Evolutionary conservation across 129 eudicot species (phyloP).

Genomic region (Tagetes erecta): DNA sequence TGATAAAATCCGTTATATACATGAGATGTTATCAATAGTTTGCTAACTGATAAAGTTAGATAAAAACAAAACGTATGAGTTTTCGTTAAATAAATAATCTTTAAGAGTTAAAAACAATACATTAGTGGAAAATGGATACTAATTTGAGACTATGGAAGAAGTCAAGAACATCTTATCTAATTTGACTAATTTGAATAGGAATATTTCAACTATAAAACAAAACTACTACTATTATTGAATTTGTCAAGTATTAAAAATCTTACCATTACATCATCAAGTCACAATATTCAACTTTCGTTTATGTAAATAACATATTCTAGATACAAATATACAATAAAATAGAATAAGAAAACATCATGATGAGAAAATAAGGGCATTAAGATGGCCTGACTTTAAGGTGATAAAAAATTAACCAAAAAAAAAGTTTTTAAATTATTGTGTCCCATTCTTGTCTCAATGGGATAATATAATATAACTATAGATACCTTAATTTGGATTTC

Average conservation of each 20-base stretch:
- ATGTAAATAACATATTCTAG: neutral
- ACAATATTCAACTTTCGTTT: neutral
- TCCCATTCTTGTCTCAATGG: constrained; percentile 38
- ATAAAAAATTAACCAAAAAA: constrained; percentile 27
- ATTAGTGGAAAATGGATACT: too few relatives aligned
- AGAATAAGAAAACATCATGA: too few relatives aligned
- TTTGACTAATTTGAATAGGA: too few relatives aligned
- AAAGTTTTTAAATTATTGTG: constrained; percentile 32
- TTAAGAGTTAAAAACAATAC: too few relatives aligned
- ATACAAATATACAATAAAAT: neutral
- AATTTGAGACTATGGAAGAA: too few relatives aligned
- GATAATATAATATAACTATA: constrained; percentile 25
- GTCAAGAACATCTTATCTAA: too few relatives aligned
- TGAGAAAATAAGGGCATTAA: constrained; percentile 18
- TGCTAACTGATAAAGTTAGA: too few relatives aligned
- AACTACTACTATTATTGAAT: neutral
- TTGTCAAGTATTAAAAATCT: neutral
- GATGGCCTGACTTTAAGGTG: constrained; percentile 29
- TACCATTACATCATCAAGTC: neutral
- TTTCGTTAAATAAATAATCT: too few relatives aligned
- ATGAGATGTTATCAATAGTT: too few relatives aligned
- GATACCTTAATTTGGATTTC: constrained; percentile 36
- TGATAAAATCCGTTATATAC: too few relatives aligned
- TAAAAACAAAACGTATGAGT: too few relatives aligned
- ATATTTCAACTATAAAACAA: neutral